Conservation (phyloP, 2,329 filamentous ascomycete species). For the Rutstroemia sydowiana region DNA sequence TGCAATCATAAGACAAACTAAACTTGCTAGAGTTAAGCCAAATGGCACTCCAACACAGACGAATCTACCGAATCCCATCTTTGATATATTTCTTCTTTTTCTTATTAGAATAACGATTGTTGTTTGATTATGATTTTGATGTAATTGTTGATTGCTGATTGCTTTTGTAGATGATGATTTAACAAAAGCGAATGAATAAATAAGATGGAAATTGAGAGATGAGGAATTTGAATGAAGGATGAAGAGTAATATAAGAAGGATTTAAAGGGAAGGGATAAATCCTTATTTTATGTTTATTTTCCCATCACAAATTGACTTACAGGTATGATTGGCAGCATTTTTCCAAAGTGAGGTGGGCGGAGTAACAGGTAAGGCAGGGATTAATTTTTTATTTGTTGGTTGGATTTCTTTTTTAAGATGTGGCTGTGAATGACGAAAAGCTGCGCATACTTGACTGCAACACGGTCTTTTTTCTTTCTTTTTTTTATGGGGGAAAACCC, state of each 20-base stretch:
- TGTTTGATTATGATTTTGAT: slow-evolving; percentile 12
- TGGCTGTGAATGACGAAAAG: neutral
- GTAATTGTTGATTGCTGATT: slow-evolving; percentile 6
- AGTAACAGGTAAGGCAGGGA: neutral
- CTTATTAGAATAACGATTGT: neutral
- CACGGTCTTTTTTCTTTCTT: neutral
- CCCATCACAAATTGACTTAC: neutral
- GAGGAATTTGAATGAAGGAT: neutral
- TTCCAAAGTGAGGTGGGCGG: neutral
- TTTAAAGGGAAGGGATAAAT: too few species aligned
- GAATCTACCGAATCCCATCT: slow-evolving; percentile 68
- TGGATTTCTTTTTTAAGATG: neutral
- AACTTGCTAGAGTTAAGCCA: slow-evolving; percentile 66
- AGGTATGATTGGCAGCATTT: neutral
- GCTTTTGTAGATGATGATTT: too few species aligned
- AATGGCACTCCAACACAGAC: slow-evolving; percentile 86
- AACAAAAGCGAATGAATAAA: slow-evolving; percentile 1
- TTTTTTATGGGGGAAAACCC: neutral
- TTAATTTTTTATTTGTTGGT: neutral
- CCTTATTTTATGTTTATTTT: neutral
- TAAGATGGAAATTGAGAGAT: neutral
- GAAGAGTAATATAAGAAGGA: neutral
- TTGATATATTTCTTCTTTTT: slow-evolving; percentile 17
- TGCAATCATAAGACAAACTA: slow-evolving; percentile 60
- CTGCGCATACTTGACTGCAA: too few species aligned